A percentile compares a stretch with the other conserved stretches of the same genome.
Conservation (phyloP, 2,329 filamentous ascomycete species). For the Aurifilum marmelostoma region DNA sequence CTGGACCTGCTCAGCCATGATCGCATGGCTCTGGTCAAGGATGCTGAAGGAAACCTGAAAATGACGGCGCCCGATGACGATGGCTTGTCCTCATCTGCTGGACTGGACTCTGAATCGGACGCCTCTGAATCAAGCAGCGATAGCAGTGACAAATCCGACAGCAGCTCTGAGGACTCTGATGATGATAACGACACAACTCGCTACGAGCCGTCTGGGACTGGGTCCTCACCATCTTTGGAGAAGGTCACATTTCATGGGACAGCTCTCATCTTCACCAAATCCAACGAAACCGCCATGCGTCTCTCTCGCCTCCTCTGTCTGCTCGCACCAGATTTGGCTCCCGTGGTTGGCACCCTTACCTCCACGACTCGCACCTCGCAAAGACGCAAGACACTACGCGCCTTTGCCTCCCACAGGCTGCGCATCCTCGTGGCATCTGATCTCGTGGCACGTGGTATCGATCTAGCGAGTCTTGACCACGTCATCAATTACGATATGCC, state of each 20-base stretch:
- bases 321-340: slow-evolving; percentile 61
- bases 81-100: slow-evolving; percentile 32
- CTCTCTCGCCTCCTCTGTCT: slow-evolving; percentile 78
- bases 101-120: slow-evolving; percentile 41
- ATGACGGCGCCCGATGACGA: slow-evolving; percentile 42
- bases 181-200: slow-evolving; percentile 28
- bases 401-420: slow-evolving; percentile 65
- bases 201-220: not conserved
- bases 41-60: slow-evolving; percentile 41
- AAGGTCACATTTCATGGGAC: slow-evolving; percentile 41
- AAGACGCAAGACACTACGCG: slow-evolving; percentile 67
- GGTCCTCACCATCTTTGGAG: slow-evolving; percentile 8
- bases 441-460: slow-evolving; percentile 88
- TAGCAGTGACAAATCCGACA: slow-evolving; percentile 31
- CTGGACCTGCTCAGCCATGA: slow-evolving; percentile 70
- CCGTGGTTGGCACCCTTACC: slow-evolving; percentile 70
- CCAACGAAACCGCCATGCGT: slow-evolving; percentile 84
- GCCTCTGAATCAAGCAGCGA: slow-evolving; percentile 35
- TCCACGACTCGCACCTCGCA: slow-evolving; percentile 76
- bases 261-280: slow-evolving; percentile 85
- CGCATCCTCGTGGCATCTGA: slow-evolving; percentile 88
- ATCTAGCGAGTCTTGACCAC: slow-evolving; percentile 76
- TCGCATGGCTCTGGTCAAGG: slow-evolving; percentile 45
- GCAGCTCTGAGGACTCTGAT: slow-evolving; percentile 34
- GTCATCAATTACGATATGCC: slow-evolving; percentile 96